Conservation (phyloP, 805 yeast species). For the Metschnikowia lochheadii region DNA sequence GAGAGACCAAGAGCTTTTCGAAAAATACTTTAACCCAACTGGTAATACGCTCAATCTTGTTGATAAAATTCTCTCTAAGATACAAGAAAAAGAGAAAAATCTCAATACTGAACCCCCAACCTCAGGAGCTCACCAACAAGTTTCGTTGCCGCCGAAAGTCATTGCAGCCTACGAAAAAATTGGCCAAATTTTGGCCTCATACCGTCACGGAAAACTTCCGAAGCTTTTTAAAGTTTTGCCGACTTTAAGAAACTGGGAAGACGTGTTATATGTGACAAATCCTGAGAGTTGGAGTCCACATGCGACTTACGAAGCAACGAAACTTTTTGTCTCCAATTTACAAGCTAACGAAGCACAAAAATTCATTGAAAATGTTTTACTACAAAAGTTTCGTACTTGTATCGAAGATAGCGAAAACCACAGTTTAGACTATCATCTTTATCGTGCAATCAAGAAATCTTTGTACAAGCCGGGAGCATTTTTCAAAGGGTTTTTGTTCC, state of each 20-base stretch:
- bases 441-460: slow-evolving; percentile 87
- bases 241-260: slow-evolving; percentile 91
- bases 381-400: slow-evolving; percentile 67
- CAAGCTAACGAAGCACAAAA: slow-evolving; percentile 84
- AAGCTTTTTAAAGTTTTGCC: slow-evolving; percentile 94
- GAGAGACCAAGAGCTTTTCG: slow-evolving; percentile 80
- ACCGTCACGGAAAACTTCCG: slow-evolving; percentile 96
- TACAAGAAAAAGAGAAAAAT: slow-evolving; percentile 62
- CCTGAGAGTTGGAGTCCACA: slow-evolving; percentile 95
- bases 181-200: slow-evolving; percentile 79
- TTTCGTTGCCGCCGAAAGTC: slow-evolving; percentile 90
- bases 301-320: slow-evolving; percentile 91
- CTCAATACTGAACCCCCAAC: slow-evolving; percentile 21
- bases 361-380: slow-evolving; percentile 63
- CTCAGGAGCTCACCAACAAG: slow-evolving; percentile 46
- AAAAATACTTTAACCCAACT: slow-evolving; percentile 52
- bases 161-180: slow-evolving; percentile 91
- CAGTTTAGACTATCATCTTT: slow-evolving; percentile 84
- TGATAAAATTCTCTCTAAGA: slow-evolving; percentile 88
- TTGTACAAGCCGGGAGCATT: slow-evolving; percentile 97
- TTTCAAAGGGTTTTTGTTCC: slow-evolving; percentile 93
- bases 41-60: slow-evolving; percentile 64
- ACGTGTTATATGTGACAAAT: slow-evolving; percentile 84
- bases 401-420: slow-evolving; percentile 74
- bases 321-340: slow-evolving; percentile 86